phyloP scores from a whole-genome alignment of 805 yeast species.

The Ogataea siamensis region DNA sequence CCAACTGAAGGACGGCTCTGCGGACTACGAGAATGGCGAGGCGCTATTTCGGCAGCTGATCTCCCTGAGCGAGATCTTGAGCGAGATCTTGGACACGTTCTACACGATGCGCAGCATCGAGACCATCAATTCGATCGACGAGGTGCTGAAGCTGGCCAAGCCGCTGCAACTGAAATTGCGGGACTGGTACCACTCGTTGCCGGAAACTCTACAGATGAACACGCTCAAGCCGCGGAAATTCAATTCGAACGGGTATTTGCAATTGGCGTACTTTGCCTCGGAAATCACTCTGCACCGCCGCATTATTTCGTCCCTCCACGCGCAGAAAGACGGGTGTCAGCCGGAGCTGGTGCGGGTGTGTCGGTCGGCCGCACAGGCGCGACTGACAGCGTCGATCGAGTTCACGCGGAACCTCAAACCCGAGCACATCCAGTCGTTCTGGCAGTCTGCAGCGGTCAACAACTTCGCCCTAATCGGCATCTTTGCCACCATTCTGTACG shows the following conservation, averaged over 20 bases:
- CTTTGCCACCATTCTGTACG: slow-evolving; percentile 77
- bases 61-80: slow-evolving; percentile 61
- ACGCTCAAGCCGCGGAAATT: slow-evolving; percentile 58
- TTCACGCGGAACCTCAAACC: slow-evolving; percentile 72
- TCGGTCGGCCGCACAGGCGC: slow-evolving; percentile 78
- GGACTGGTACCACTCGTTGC: slow-evolving; percentile 75
- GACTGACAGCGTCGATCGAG: slow-evolving; percentile 79
- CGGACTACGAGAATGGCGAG: slow-evolving; percentile 71
- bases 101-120: slow-evolving; percentile 68
- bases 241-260: slow-evolving; percentile 75
- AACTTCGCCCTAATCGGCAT: slow-evolving; percentile 83
- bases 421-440: slow-evolving; percentile 83
- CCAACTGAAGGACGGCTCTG: slow-evolving; percentile 51
- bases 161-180: slow-evolving; percentile 71
- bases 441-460: slow-evolving; percentile 81
- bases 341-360: slow-evolving; percentile 63
- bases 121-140: slow-evolving; percentile 56
- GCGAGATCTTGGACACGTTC: slow-evolving; percentile 69
- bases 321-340: slow-evolving; percentile 37
- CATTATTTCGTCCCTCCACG: slow-evolving; percentile 56
- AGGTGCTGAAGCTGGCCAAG: slow-evolving; percentile 72
- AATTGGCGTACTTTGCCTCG: slow-evolving; percentile 83
- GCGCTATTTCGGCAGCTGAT: slow-evolving; percentile 66
- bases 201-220: slow-evolving; percentile 60
- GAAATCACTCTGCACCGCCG: slow-evolving; percentile 84